Percentiles rank a stretch among this genome's conserved stretches.
Evolutionary conservation across 139 green algal genomes (phyloP).

Genomic region (Chlamydomonas urium): DNA sequence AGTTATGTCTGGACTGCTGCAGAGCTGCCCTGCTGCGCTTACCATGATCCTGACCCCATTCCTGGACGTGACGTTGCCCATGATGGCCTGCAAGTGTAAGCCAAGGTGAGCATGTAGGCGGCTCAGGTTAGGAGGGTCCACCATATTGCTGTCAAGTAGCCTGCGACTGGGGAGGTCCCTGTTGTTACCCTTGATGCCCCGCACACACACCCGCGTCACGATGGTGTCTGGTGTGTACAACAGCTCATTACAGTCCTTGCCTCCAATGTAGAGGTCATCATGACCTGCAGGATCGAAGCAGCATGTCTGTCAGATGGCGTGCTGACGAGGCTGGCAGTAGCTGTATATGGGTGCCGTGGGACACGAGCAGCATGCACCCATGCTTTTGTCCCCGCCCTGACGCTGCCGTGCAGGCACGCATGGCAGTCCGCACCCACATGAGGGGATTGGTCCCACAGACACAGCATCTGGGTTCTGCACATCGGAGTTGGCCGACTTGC

Average conservation of each 20-base stretch:
- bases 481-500: constrained; percentile 16
- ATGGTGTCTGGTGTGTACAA: constrained; percentile 58
- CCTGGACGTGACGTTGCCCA: constrained; percentile 10
- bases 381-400: too few relatives aligned
- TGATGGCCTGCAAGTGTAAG: constrained; percentile 15
- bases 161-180: neutral
- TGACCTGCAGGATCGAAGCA: too few relatives aligned
- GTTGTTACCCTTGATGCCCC: neutral
- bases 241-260: constrained; percentile 63
- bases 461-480: neutral
- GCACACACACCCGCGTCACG: constrained; percentile 18
- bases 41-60: constrained; percentile 17
- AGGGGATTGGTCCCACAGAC: constrained; percentile 22
- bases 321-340: too few relatives aligned
- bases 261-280: constrained; percentile 59
- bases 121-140: neutral
- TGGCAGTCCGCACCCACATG: too few relatives aligned
- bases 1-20: neutral
- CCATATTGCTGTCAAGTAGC: neutral
- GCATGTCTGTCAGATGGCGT: too few relatives aligned
- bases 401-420: too few relatives aligned
- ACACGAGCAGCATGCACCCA: too few relatives aligned
- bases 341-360: too few relatives aligned
- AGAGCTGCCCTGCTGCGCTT: neutral
- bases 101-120: neutral